These are phyloP conservation scores for Dendrostoma leiphaemia DNA, from an alignment of 2,329 filamentous ascomycete genomes.

Conservation along the genomic window DNA sequence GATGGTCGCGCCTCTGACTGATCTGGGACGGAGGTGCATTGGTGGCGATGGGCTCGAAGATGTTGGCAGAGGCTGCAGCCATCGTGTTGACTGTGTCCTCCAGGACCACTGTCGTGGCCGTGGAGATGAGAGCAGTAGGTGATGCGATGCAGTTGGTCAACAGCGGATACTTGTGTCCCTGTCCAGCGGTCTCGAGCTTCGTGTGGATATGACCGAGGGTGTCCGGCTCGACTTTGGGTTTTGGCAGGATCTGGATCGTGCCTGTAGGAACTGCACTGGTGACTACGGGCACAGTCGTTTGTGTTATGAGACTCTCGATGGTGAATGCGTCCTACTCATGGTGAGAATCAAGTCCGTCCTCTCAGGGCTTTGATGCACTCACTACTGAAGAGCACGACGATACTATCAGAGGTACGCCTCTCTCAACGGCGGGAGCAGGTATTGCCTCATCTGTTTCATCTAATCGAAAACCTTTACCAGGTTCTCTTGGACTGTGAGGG, in stretches of 20 bases:
- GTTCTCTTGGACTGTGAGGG: not conserved
- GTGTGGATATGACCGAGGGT: constrained; percentile 33
- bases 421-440: not conserved
- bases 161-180: constrained; percentile 23
- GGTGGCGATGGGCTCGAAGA: constrained; percentile 58
- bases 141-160: constrained; percentile 21
- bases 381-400: not conserved
- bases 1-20: constrained; percentile 51
- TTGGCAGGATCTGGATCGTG: constrained; percentile 33
- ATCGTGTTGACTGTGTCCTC: constrained; percentile 23
- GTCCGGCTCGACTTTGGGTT: constrained; percentile 25
- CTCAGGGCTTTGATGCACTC: not conserved
- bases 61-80: constrained; percentile 35
- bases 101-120: constrained; percentile 20
- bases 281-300: constrained; percentile 27
- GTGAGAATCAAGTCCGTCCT: not conserved
- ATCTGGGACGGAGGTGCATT: constrained; percentile 50
- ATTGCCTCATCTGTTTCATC: not conserved
- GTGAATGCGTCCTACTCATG: not conserved
- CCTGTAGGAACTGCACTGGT: constrained; percentile 30
- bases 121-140: constrained; percentile 8
- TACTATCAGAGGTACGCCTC: not conserved
- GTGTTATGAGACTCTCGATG: not conserved
- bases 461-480: not conserved
- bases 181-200: constrained; percentile 26